phyloP scores from a whole-genome alignment of 1,284 basidiomycete genomes.

The Cerioporus squamosus region DNA sequence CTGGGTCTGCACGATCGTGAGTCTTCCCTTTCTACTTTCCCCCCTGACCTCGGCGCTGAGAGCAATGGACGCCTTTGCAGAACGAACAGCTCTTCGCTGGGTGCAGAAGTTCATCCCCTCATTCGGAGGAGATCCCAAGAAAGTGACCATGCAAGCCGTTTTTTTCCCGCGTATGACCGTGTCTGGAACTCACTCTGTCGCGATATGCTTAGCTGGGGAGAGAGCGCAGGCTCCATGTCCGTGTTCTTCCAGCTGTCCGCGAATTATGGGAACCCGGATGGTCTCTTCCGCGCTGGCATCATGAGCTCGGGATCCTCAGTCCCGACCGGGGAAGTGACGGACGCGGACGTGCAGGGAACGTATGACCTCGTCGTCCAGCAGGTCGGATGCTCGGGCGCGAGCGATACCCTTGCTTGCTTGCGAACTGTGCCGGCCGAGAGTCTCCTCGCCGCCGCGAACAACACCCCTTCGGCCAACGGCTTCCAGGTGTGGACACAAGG shows the following conservation, averaged over 20 bases:
- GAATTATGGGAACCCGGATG: constrained; percentile 36
- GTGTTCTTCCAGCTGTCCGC: constrained; percentile 38
- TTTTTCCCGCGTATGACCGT: neutral
- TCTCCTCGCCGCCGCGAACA: neutral
- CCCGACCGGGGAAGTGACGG: constrained; percentile 33
- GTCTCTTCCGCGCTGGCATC: constrained; percentile 40
- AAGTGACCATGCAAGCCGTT: constrained; percentile 35
- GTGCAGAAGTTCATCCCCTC: constrained; percentile 43
- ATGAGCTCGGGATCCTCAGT: constrained; percentile 42
- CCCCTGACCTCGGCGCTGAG: neutral
- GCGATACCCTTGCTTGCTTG: neutral
- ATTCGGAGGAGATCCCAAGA: constrained; percentile 46
- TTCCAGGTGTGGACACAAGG: neutral
- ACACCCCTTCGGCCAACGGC: neutral
- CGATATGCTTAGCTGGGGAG: constrained; percentile 40
- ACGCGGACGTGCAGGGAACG: constrained; percentile 31
- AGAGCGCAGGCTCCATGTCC: constrained; percentile 44
- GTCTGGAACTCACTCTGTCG: no score
- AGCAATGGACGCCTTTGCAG: neutral
- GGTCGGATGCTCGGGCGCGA: constrained; percentile 32
- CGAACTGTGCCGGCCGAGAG: neutral
- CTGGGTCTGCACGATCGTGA: constrained; percentile 57
- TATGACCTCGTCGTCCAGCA: constrained; percentile 39
- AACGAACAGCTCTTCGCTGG: constrained; percentile 57
- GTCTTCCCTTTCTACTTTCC: constrained; percentile 19